These are phyloP conservation scores for Pseudogymnoascus sp. DNA, from an alignment of 2,329 filamentous ascomycete genomes.

Conservation along the genomic window DNA sequence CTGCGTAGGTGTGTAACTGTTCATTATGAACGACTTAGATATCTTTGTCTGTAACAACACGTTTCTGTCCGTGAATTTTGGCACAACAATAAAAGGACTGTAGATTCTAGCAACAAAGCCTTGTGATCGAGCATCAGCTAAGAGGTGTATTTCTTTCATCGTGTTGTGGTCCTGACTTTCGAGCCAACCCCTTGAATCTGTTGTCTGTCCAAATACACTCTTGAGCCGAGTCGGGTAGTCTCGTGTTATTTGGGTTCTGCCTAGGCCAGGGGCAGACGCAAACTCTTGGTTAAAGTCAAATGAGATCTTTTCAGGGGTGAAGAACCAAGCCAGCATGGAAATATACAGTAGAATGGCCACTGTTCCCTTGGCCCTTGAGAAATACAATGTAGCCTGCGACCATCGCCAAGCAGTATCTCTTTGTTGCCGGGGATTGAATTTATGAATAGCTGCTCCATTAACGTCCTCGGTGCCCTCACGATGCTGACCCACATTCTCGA, in stretches of 20 bases:
- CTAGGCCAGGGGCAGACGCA: not conserved
- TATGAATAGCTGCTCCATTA: not conserved
- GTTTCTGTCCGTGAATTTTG: not conserved
- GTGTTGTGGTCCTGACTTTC: not conserved
- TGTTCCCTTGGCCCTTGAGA: not conserved
- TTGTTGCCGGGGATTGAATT: not conserved
- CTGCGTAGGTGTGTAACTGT: not conserved
- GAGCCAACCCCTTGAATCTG: not conserved
- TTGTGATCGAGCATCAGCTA: not conserved
- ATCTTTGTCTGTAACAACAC: not conserved
- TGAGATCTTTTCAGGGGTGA: not conserved
- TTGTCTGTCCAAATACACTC: not conserved
- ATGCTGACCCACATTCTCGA: not conserved
- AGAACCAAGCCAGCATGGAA: not conserved
- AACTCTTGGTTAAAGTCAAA: not conserved
- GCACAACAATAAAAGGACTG: not conserved
- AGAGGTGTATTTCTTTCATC: not conserved
- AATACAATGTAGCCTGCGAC: not conserved
- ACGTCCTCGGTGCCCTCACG: not conserved
- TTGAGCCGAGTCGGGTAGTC: not conserved
- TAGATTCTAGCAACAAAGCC: not conserved
- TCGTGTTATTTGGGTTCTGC: not conserved
- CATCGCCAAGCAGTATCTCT: not conserved
- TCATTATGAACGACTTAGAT: not conserved
- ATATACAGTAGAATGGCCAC: not conserved